Percentiles rank a stretch among this genome's conserved stretches.
Conservation (phyloP, 176 grass and related monocot genomes). For the Raddia guianensis region DNA sequence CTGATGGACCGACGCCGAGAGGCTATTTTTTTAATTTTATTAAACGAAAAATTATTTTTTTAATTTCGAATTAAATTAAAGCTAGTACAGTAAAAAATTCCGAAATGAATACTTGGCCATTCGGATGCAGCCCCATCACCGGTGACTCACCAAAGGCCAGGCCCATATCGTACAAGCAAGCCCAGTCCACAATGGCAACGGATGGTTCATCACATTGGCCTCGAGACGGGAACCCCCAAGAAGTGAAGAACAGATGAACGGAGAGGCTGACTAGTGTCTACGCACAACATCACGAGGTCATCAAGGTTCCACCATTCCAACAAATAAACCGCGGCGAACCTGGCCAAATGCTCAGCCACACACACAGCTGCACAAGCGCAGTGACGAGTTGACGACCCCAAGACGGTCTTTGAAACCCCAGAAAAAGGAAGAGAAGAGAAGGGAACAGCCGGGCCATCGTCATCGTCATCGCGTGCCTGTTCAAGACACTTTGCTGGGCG, state of each 20-base stretch:
- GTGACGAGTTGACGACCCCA: neutral
- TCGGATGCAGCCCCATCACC: too few relatives aligned
- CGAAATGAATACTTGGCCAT: too few relatives aligned
- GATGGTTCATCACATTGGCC: neutral
- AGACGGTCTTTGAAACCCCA: neutral
- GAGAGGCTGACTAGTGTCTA: neutral
- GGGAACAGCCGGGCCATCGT: conserved; percentile 4
- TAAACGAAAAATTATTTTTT: too few relatives aligned
- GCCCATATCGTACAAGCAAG: neutral
- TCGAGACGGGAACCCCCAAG: neutral
- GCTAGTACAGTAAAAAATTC: too few relatives aligned
- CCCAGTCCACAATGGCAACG: neutral
- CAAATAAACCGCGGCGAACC: neutral
- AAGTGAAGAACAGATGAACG: neutral
- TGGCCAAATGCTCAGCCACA: too few relatives aligned
- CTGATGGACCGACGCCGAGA: too few relatives aligned
- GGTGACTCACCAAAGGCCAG: neutral
- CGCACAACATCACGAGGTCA: conserved; percentile 35
- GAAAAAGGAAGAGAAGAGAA: neutral
- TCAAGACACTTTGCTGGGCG: conserved; percentile 27
- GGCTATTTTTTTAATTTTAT: too few relatives aligned
- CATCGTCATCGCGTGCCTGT: neutral
- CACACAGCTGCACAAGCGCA: neutral
- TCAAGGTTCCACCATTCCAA: neutral
- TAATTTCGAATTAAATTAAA: too few relatives aligned